phyloP scores from a whole-genome alignment of 2,329 filamentous ascomycete genomes.

The Tolypocladium tundrense region DNA sequence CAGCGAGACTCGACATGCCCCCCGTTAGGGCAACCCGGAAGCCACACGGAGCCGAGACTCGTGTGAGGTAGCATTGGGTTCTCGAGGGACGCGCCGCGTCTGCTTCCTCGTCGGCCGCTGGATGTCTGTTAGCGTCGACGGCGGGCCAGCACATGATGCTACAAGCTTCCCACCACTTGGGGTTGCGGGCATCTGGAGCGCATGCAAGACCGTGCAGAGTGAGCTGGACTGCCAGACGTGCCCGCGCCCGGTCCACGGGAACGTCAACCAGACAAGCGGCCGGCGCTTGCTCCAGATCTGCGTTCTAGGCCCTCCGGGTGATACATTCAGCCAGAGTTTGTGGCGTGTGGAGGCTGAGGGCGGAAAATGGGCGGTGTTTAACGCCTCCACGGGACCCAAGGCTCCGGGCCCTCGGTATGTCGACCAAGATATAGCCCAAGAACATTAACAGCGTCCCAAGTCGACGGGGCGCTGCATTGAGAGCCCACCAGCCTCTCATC shows the following conservation, averaged over 20 bases:
- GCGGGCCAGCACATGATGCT: neutral
- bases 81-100: neutral
- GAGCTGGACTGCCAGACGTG: neutral
- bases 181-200: neutral
- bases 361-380: neutral
- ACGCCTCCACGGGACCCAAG: neutral
- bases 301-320: neutral
- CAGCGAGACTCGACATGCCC: neutral
- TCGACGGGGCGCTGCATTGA: neutral
- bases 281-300: neutral
- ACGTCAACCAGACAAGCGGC: neutral
- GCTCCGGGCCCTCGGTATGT: neutral
- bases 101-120: neutral
- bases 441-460: neutral
- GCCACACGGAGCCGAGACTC: neutral
- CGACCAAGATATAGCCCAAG: neutral
- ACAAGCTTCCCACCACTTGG: neutral
- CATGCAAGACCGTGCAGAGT: neutral
- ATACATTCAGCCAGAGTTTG: neutral
- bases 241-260: neutral
- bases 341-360: neutral
- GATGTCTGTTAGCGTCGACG: neutral
- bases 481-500: neutral
- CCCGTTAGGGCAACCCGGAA: neutral
- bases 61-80: neutral